phyloP scores from a whole-genome alignment of 2,329 filamentous ascomycete species.

The Raffaelea ambrosiae region DNA sequence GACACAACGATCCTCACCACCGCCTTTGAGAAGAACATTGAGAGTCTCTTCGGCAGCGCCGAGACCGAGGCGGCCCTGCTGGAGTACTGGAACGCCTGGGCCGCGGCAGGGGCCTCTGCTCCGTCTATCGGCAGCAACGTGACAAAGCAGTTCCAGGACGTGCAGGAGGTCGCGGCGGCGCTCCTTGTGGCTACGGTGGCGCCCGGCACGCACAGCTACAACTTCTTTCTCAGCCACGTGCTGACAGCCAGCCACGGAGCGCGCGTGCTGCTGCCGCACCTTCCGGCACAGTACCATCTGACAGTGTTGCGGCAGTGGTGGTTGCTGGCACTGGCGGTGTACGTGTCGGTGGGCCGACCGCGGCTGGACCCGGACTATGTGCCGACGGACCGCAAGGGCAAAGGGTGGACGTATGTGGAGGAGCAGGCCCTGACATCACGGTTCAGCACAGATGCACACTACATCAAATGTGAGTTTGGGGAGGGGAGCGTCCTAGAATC shows the following conservation, averaged over 20 bases:
- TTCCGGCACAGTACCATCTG: slow-evolving; percentile 66
- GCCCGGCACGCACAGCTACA: slow-evolving; percentile 56
- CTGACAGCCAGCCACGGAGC: slow-evolving; percentile 83
- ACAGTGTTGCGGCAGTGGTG: slow-evolving; percentile 79
- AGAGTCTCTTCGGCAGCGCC: slow-evolving; percentile 57
- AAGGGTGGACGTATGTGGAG: slow-evolving; percentile 69
- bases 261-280: slow-evolving; percentile 69
- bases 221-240: slow-evolving; percentile 76
- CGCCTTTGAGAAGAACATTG: slow-evolving; percentile 41
- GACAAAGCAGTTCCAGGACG: slow-evolving; percentile 65
- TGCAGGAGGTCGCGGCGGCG: slow-evolving; percentile 52
- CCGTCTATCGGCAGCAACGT: slow-evolving; percentile 43
- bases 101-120: slow-evolving; percentile 19
- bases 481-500: not conserved
- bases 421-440: slow-evolving; percentile 60
- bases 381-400: slow-evolving; percentile 51
- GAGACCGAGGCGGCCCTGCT: slow-evolving; percentile 54
- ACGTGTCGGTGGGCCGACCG: slow-evolving; percentile 67
- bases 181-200: slow-evolving; percentile 54
- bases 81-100: slow-evolving; percentile 89
- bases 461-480: slow-evolving; percentile 60
- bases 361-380: slow-evolving; percentile 59
- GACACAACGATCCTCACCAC: not conserved
- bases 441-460: slow-evolving; percentile 69
- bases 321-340: slow-evolving; percentile 71